Base-by-base conservation (phyloP, 208 protist genomes). In the Angomonas deanei region DNA sequence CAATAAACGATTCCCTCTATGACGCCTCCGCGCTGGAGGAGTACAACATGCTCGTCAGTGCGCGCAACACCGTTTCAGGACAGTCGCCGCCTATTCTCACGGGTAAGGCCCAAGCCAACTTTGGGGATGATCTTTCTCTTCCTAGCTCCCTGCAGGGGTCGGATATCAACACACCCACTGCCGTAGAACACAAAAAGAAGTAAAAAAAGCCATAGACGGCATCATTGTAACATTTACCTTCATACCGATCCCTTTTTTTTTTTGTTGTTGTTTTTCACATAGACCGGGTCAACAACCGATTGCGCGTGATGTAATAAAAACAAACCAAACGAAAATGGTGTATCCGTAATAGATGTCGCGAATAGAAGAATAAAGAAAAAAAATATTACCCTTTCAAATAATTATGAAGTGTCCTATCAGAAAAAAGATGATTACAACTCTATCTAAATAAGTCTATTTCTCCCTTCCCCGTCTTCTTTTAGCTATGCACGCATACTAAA, bases 391-490 rank as follows among this genome's bases (percentile, higher is more conserved):
- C 36, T 42, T 42, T n/a, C n/a, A n/a, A n/a, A n/a, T n/a, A n/a
- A n/a, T n/a, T n/a, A n/a, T n/a, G n/a, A n/a, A n/a, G n/a, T n/a
- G n/a, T n/a, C n/a, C n/a, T n/a, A n/a, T n/a, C n/a, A n/a, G n/a
- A n/a, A n/a, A n/a, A n/a, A n/a, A n/a, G n/a, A n/a, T n/a, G n/a
- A n/a, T n/a, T n/a, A n/a, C n/a, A n/a, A n/a, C n/a, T n/a, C n/a
- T n/a, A n/a, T n/a, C n/a, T n/a, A n/a, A n/a, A n/a, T n/a, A n/a
- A n/a, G n/a, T n/a, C n/a, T n/a, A n/a, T n/a, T n/a, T n/a, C n/a
- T n/a, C n/a, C n/a, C n/a, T n/a, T n/a, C n/a, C n/a, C n/a, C 8
- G 17, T 72, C n/a, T 53, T 54, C 28, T 62, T 68, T 34, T 62
- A 39, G 38, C 46, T 68, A 39, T 39, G 34, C 5, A 39, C 34